Evolutionary conservation across 805 yeast species (phyloP), one percentile per base, ranked within the genome.

Genomic region (Candida chauliodis): DNA sequence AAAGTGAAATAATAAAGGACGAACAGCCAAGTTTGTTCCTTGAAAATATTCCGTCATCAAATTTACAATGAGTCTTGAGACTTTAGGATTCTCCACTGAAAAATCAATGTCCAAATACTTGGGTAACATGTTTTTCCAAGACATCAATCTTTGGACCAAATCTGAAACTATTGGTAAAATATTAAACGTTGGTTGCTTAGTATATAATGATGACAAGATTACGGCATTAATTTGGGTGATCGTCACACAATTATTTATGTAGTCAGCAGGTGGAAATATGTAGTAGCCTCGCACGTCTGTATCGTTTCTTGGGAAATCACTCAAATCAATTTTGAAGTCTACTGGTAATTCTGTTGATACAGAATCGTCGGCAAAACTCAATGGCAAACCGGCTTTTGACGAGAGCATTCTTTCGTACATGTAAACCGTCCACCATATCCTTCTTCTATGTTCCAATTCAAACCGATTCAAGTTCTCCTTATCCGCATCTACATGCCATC

Each of bases 401-500:
- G 88, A 81, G 28, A 84, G 59, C 91, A 84, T 84, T 57, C 91
- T 63, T 61, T 77, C 75, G 41, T 69, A 69, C 73, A 69, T 69
- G 50, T 69, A 69, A 5, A 69, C 74, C 1, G 74, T 69, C 74
- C 74, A 69, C 74, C 74, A 69, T 10, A 69, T 57, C 39, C 74
- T 51, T 41, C 74, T 53, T 43, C 74, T 42, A 51, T 76, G 82
- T 42, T 76, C 82, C 42, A 76, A 53, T 43, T 76, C 80, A 48
- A 69, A 75, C 23, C 78, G 52, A 46, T 70, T 71, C 34, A 75
- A 48, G 20, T 65, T 58, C 45, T 79, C 87, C 48, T 78, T 77
- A 43, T 83, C 90, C 6, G 87, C 81, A 60, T 84, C 93, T 2
- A 84, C 93, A 56, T 84, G 95, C 79, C 83, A 74, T 2, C 95